Base-by-base conservation (phyloP, 208 protist genomes). In the Trypanosoma brucei region DNA sequence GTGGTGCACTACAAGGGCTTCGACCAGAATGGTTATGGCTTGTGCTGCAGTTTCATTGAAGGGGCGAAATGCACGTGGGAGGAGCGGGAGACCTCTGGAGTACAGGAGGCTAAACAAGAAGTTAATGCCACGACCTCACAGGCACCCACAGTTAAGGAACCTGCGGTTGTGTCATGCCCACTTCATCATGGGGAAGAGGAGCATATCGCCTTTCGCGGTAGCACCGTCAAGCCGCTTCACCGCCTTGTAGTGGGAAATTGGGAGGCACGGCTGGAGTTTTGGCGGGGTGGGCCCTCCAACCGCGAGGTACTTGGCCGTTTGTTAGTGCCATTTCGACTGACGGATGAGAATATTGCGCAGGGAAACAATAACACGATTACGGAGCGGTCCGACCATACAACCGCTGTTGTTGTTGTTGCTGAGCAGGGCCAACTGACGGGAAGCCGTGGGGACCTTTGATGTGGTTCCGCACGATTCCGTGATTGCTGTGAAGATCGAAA, bases 1-100 rank as follows among this genome's bases (percentile, higher is more conserved):
- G 62, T 53, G 5, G 70, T 88, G 22, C 65, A 89, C 50, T 92
- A 95, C 75, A 91, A 92, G 63, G 90, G 90, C 7, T 89, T 80
- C 64, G 70, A 81, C 60, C 70, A 79, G 4, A 72, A 81, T 40
- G 88, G 88, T 35, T 95, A 84, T 76, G 91, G 84, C 63, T 49
- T 92, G 55, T 95, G 90, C 72, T 93, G 90, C 49, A 76, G 79
- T 50, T 38, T 83, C 33, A 33, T 93, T 56, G 35, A 73, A 38
- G 48, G 48, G 1, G 37, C 54, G 37, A 35, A 45, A 55, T 73
- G 68, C n/a, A 39, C 44, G 31, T 73, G 68, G 68, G 55, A 50
- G 31, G 46, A 36, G 38, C 2, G 14, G 22, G 22, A 22, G 22
- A 22, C 22, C 22, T 22, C 22, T 22, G 22, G 22, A 22, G 22